A percentile compares a stretch with the other conserved stretches of the same genome.
These are phyloP conservation scores for Alternaria sp. DNA, from an alignment of 2,329 filamentous ascomycete genomes.

Conservation along the genomic window DNA sequence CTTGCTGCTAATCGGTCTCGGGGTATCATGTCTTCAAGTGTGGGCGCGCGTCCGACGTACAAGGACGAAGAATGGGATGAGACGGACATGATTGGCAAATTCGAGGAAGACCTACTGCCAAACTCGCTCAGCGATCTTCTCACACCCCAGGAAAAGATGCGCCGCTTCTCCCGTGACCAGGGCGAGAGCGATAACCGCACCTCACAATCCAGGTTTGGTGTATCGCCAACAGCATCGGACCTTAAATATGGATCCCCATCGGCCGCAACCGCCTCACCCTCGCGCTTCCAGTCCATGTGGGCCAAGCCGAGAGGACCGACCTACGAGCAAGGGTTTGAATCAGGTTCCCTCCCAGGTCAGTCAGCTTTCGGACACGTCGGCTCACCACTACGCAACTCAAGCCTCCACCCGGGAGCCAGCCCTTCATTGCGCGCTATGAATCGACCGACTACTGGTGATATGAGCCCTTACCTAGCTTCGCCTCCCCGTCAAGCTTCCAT, in stretches of 20 bases:
- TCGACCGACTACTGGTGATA: conserved; percentile 57
- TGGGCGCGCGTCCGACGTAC: conserved; percentile 58
- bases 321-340: conserved; percentile 56
- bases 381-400: conserved; percentile 71
- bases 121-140: conserved; percentile 70
- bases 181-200: conserved; percentile 58
- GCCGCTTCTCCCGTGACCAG: conserved; percentile 66
- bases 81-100: conserved; percentile 68
- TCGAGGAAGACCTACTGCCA: conserved; percentile 90
- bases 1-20: conserved; percentile 62
- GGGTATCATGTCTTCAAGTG: conserved; percentile 67
- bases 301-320: conserved; percentile 56
- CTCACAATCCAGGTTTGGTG: conserved; percentile 61
- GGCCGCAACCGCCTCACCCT: conserved; percentile 63
- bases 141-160: conserved; percentile 67
- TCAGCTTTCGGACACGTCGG: conserved; percentile 68
- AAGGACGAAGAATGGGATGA: conserved; percentile 63
- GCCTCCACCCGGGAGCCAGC: conserved; percentile 59
- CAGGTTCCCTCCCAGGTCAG: conserved; percentile 47
- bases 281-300: conserved; percentile 68
- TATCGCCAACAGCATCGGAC: conserved; percentile 55
- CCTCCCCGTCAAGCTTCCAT: conserved; percentile 66
- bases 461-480: conserved; percentile 62
- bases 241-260: conserved; percentile 61
- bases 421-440: conserved; percentile 62